Conservation (phyloP, 331 rosid genomes). For the Erythrophleum ivorense region DNA sequence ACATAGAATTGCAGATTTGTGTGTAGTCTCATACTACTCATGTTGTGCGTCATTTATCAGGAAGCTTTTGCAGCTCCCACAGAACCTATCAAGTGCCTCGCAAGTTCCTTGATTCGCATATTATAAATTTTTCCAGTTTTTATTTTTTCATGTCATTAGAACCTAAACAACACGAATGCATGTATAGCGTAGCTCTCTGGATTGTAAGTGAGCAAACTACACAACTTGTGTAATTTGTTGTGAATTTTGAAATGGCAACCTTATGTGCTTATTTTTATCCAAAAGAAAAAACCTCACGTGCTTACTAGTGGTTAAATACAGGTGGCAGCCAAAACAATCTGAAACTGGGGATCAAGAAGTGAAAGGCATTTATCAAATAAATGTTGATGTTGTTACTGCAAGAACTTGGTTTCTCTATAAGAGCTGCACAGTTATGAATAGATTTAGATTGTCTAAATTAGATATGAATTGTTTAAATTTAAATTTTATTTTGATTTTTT, state of each 20-base stretch:
- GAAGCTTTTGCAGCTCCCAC: slow-evolving; percentile 82
- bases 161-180: not conserved
- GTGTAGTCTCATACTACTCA: slow-evolving; percentile 73
- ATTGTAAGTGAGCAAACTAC: not conserved
- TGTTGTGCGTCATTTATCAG: slow-evolving; percentile 68
- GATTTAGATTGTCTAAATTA: too few species aligned
- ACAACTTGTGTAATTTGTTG: not conserved
- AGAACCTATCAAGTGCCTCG: slow-evolving; percentile 71
- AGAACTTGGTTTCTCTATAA: not conserved
- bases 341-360: slow-evolving; percentile 47
- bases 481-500: too few species aligned
- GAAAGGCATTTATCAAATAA: slow-evolving; percentile 74
- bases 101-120: slow-evolving; percentile 73
- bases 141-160: not conserved
- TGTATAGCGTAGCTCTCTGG: too few species aligned
- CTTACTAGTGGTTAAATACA: slow-evolving; percentile 57
- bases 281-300: too few species aligned
- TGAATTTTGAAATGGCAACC: slow-evolving; percentile 47
- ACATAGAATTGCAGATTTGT: slow-evolving; percentile 76
- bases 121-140: not conserved
- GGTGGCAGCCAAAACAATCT: slow-evolving; percentile 83
- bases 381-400: slow-evolving; percentile 82
- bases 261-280: slow-evolving; percentile 42
- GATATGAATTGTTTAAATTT: too few species aligned
- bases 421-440: too few species aligned